Evolutionary conservation across 2,329 filamentous ascomycete genomes (phyloP).

Genomic region (Gnomoniopsis smithogilvyi): DNA sequence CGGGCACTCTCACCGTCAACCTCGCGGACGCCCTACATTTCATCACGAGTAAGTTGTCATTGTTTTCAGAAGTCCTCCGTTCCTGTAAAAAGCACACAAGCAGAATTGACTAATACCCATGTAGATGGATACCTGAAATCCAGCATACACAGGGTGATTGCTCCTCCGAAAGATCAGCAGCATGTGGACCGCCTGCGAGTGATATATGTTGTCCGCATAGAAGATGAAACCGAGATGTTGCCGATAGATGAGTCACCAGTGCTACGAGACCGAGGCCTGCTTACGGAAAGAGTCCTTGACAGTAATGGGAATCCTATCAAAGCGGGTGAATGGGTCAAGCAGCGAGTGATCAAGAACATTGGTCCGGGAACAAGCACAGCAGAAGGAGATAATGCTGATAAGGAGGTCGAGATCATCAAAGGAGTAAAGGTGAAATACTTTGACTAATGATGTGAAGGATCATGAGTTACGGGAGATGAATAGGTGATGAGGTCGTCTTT

Average conservation of each 20-base stretch:
- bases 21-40: slow-evolving; percentile 43
- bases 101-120: not conserved
- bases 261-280: slow-evolving; percentile 29
- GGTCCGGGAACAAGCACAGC: slow-evolving; percentile 9
- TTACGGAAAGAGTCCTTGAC: slow-evolving; percentile 18
- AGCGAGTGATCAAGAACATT: slow-evolving; percentile 23
- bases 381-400: slow-evolving; percentile 17
- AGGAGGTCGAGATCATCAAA: slow-evolving; percentile 17
- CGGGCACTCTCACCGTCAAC: slow-evolving; percentile 43
- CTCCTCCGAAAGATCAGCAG: slow-evolving; percentile 32
- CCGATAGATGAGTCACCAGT: slow-evolving; percentile 26
- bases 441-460: not conserved
- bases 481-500: too few relatives aligned
- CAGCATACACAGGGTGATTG: slow-evolving; percentile 31
- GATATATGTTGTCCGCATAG: slow-evolving; percentile 43
- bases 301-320: slow-evolving; percentile 23
- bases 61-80: not conserved
- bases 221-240: slow-evolving; percentile 27
- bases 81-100: not conserved
- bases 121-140: slow-evolving; percentile 33
- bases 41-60: slow-evolving; percentile 36
- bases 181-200: slow-evolving; percentile 40
- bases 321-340: slow-evolving; percentile 29
- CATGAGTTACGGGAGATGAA: not conserved
- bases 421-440: slow-evolving; percentile 18